These are phyloP conservation scores for Haematococcus sp. DNA, from an alignment of 139 green algal genomes.

Conservation along the genomic window DNA sequence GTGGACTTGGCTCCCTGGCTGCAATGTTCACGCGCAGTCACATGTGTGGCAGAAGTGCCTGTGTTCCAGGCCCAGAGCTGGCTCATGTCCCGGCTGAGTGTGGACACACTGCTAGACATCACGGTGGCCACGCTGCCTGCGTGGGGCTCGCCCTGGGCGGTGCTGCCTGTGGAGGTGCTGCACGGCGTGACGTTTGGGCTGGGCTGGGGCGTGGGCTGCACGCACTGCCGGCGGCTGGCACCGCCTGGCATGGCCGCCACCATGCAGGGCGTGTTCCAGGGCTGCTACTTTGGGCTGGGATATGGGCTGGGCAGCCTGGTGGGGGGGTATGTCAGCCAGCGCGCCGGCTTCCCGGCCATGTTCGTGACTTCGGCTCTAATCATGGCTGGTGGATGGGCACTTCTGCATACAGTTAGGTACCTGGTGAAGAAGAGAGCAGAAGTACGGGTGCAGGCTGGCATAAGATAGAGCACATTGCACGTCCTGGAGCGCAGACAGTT, in stretches of 20 bases:
- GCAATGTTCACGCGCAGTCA: slow-evolving; percentile 28
- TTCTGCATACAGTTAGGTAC: too few relatives aligned
- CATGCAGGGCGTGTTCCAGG: slow-evolving; percentile 39
- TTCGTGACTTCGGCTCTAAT: slow-evolving; percentile 10
- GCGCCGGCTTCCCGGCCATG: slow-evolving; percentile 29
- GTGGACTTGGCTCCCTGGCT: too few relatives aligned
- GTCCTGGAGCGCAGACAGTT: too few relatives aligned
- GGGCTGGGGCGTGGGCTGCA: slow-evolving; percentile 43
- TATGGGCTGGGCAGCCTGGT: slow-evolving; percentile 37
- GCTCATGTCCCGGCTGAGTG: slow-evolving; percentile 20
- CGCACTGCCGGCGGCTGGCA: slow-evolving; percentile 36
- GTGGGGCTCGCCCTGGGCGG: slow-evolving; percentile 27
- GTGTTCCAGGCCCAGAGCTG: slow-evolving; percentile 42
- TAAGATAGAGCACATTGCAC: too few relatives aligned
- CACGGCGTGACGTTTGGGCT: slow-evolving; percentile 53
- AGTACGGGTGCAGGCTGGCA: too few relatives aligned
- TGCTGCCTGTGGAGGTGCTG: slow-evolving; percentile 52
- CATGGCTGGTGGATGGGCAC: too few relatives aligned
- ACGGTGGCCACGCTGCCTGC: slow-evolving; percentile 23
- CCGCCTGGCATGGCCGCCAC: slow-evolving; percentile 30
- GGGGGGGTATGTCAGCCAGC: slow-evolving; percentile 23
- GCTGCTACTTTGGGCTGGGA: slow-evolving; percentile 36
- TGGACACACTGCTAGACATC: slow-evolving; percentile 16
- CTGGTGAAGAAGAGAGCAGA: too few relatives aligned
- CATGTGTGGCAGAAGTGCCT: slow-evolving; percentile 46